Percentiles rank a stretch among this genome's conserved stretches.
These are phyloP conservation scores for Pseudogymnoascus sp. DNA, from an alignment of 2,329 filamentous ascomycete genomes.

Conservation along the genomic window DNA sequence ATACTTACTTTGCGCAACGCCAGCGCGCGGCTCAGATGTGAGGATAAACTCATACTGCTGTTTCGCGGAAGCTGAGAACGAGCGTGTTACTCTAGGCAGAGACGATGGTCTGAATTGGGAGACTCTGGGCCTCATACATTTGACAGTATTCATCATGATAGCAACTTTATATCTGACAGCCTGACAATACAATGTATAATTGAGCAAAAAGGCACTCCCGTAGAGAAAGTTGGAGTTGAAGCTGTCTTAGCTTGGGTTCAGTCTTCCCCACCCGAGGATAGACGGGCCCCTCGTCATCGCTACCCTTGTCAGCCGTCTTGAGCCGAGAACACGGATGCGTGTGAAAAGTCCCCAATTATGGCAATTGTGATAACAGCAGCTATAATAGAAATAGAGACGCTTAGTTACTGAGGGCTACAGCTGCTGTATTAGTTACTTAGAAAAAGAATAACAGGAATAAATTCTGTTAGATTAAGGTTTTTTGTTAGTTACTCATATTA, in stretches of 20 bases:
- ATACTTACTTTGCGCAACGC: constrained; percentile 73
- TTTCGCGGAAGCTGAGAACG: constrained; percentile 25
- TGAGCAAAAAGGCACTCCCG: background rate
- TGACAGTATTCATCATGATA: constrained; percentile 25
- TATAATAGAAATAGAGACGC: too few species aligned
- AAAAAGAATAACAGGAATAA: too few species aligned
- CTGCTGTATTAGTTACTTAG: too few species aligned
- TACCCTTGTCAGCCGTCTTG: constrained; percentile 4
- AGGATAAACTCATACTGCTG: constrained; percentile 70
- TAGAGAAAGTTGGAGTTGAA: constrained; percentile 1
- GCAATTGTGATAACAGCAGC: too few species aligned
- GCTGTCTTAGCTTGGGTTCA: constrained; percentile 8
- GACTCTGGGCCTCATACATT: constrained; percentile 24
- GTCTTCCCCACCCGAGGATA: constrained; percentile 7
- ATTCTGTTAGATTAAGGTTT: too few species aligned
- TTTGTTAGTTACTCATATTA: too few species aligned
- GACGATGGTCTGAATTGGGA: constrained; percentile 23
- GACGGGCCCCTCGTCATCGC: background rate
- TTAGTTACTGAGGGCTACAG: too few species aligned
- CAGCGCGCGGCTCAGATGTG: constrained; percentile 74
- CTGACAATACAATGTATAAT: background rate
- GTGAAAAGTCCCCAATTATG: too few species aligned
- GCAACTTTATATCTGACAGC: constrained; percentile 9
- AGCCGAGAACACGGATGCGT: background rate
- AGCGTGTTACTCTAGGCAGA: constrained; percentile 20